Conservation (phyloP, 2,329 filamentous ascomycete genomes). For the Hypoxylon sp. region DNA sequence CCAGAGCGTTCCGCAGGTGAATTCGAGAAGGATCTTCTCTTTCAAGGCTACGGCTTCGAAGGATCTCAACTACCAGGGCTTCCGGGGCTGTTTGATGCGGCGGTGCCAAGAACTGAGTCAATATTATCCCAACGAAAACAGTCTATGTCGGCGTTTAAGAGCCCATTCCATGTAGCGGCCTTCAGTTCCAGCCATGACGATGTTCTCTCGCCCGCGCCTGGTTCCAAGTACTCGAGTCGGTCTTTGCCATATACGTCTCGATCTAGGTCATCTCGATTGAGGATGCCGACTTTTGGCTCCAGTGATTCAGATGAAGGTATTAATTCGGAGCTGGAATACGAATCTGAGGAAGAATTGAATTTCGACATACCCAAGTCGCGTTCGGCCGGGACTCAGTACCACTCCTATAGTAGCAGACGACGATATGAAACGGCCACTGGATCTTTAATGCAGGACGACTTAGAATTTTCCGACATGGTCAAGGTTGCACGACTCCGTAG, state of each 20-base stretch:
- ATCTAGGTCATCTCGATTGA: constrained; percentile 31
- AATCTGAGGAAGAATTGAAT: constrained; percentile 49
- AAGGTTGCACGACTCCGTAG: constrained; percentile 28
- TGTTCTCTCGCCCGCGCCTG: constrained; percentile 4
- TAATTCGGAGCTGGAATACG: constrained; percentile 15
- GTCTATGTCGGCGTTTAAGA: constrained; percentile 3
- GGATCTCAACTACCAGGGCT: constrained; percentile 50
- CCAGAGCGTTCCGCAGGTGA: constrained; percentile 42
- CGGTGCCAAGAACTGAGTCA: constrained; percentile 13
- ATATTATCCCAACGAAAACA: constrained; percentile 19
- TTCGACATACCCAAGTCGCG: constrained; percentile 49
- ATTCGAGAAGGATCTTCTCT: constrained; percentile 51
- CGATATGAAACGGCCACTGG: constrained; percentile 16
- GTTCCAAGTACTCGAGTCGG: constrained; percentile 29
- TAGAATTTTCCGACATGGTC: constrained; percentile 19
- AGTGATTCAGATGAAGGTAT: constrained; percentile 42
- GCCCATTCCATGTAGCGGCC: constrained; percentile 23
- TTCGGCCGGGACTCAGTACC: constrained; percentile 22
- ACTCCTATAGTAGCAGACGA: constrained; percentile 25
- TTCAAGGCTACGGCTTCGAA: constrained; percentile 46
- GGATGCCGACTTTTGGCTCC: constrained; percentile 40
- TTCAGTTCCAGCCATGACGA: constrained; percentile 25
- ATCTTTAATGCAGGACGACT: constrained; percentile 31
- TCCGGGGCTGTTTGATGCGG: constrained; percentile 44
- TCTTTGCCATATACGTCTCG: constrained; percentile 26